phyloP scores from a whole-genome alignment of 768 basidiomycete genomes.

The Cystobasidium ongulense region DNA sequence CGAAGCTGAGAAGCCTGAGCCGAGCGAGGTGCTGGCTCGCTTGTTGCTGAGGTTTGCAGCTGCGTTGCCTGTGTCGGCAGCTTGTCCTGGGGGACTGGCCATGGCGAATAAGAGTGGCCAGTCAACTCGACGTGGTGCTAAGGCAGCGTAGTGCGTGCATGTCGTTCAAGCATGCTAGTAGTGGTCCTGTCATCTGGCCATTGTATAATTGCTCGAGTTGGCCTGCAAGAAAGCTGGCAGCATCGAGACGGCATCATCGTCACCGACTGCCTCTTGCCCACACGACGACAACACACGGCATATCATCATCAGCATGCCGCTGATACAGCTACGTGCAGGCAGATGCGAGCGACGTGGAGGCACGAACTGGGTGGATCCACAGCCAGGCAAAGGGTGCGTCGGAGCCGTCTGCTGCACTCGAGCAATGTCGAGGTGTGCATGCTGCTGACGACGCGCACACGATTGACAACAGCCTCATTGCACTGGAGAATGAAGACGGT shows the following conservation, averaged over 20 bases:
- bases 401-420: background rate
- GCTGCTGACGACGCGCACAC: background rate
- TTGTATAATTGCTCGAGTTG: too few species aligned
- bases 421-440: background rate
- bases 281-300: background rate
- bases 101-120: too few species aligned
- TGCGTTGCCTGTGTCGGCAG: background rate
- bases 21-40: background rate
- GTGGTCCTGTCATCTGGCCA: too few species aligned
- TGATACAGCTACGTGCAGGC: constrained; percentile 37
- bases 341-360: constrained; percentile 28
- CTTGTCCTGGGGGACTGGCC: background rate
- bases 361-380: constrained; percentile 36
- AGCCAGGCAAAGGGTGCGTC: constrained; percentile 34
- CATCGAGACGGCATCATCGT: too few species aligned
- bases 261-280: too few species aligned
- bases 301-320: background rate
- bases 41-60: background rate
- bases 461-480: constrained; percentile 28
- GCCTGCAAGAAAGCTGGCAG: too few species aligned
- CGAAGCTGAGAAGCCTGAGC: background rate
- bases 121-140: too few species aligned
- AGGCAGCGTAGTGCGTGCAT: background rate
- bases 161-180: background rate
- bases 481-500: constrained; percentile 38